Base-by-base conservation (phyloP, 202 grass and related monocot genomes). In the Panicum virgatum region DNA sequence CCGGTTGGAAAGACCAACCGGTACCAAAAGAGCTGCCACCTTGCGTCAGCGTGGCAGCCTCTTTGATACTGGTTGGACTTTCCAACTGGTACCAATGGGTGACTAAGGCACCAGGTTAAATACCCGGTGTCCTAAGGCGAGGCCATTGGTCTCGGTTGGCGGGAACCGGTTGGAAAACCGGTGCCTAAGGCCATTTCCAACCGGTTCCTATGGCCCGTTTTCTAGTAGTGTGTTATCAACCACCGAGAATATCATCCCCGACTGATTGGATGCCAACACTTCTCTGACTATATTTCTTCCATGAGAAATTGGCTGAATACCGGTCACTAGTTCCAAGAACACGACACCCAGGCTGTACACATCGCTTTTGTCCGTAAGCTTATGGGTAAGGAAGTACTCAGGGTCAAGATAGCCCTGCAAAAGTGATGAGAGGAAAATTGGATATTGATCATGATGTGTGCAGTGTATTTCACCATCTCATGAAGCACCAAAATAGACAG, bases 331-430 rank as follows among this genome's bases (percentile, higher is more conserved):
- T 72, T 98, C 96, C 85, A 98, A 66, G 82, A 98, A 91, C 69
- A 98, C 96, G 12, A 98, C 96, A 9, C 96, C 96, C 3, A 98
- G 92, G 78, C 96, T 98, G 80, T 98, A 98, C 44, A 98, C 96
- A 1, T 98, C 96, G 3, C 96, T 98, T 82, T 98, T 98, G 68
- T 98, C 96, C 0, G 96, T 98, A 60, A 98, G 77, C 83, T 95
- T 98, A 76, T 91, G 96, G 71, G 96, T 98, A 36, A 98, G 84
- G 80, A 98, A 98, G 86, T 98, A 98, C 87, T 98, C 96, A 9
- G 96, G 96, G 82, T 98, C 96, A 72, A 98, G 96, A 90, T 98
- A 98, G 53, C 96, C 96, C 96, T 98, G 80, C 72, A 87, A 73
- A 46, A 39, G 27, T 47, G 23, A 87, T 36, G 16, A 74, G 63